These are phyloP conservation scores for Cucurbitaria berberidis DNA, from an alignment of 2,329 filamentous ascomycete genomes.

Conservation along the genomic window DNA sequence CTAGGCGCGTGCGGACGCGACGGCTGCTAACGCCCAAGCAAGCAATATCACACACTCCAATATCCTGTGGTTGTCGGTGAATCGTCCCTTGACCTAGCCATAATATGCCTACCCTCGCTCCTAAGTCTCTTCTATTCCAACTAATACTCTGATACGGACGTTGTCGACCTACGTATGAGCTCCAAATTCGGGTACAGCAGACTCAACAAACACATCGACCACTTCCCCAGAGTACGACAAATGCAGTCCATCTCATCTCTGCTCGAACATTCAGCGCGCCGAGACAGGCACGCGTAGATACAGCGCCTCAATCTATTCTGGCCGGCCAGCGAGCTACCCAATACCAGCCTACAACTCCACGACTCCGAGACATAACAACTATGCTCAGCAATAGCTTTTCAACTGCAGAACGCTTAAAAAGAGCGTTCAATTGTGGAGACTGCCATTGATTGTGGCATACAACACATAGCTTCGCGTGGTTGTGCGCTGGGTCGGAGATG, in stretches of 20 bases:
- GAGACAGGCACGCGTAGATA: neutral
- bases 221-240: neutral
- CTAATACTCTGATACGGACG: too few species aligned
- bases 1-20: neutral
- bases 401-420: neutral
- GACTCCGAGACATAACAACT: neutral
- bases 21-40: neutral
- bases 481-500: neutral
- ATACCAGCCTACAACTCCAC: neutral
- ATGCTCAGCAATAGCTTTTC: too few species aligned
- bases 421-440: neutral
- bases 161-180: neutral
- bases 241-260: neutral
- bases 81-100: neutral
- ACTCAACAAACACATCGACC: neutral
- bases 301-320: neutral
- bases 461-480: neutral
- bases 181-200: neutral
- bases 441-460: neutral
- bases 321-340: neutral
- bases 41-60: neutral
- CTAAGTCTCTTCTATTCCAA: too few species aligned
- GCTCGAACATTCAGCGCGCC: neutral
- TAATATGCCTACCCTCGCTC: neutral
- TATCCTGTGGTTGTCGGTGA: neutral